phyloP scores from a whole-genome alignment of 2,329 filamentous ascomycete genomes.

The Nigrospora sphaerica region DNA sequence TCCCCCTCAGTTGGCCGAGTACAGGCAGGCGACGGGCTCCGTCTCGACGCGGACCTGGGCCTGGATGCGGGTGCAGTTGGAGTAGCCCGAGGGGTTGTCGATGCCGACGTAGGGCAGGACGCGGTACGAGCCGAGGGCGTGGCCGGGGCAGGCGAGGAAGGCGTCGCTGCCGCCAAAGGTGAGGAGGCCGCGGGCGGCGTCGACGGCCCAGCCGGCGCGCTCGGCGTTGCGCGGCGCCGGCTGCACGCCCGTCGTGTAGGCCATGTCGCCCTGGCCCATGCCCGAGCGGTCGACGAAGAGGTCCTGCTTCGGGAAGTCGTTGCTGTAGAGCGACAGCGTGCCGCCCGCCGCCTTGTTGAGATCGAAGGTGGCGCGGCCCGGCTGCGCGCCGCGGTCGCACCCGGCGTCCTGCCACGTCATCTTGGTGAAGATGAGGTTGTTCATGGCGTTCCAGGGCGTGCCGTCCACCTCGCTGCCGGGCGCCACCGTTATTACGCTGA shows the following conservation, averaged over 20 bases:
- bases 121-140: conserved; percentile 32
- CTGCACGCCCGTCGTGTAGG: conserved; percentile 41
- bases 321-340: conserved; percentile 41
- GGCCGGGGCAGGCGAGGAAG: conserved; percentile 47
- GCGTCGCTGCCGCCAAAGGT: conserved; percentile 30
- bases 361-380: conserved; percentile 41
- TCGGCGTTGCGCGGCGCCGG: conserved; percentile 32
- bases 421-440: conserved; percentile 29
- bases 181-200: conserved; percentile 31
- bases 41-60: too few relatives aligned
- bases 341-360: conserved; percentile 28
- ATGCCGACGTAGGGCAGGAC: conserved; percentile 14
- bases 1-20: too few relatives aligned
- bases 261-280: conserved; percentile 39
- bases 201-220: conserved; percentile 37
- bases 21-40: too few relatives aligned
- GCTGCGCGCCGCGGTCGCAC: conserved; percentile 31
- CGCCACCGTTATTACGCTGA: conserved; percentile 41
- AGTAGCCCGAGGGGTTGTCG: too few relatives aligned
- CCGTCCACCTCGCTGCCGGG: conserved; percentile 43
- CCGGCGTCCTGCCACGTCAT: conserved; percentile 36
- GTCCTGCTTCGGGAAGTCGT: conserved; percentile 32
- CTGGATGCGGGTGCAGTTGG: too few relatives aligned
- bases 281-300: conserved; percentile 49
- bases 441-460: conserved; percentile 33